phyloP scores from a whole-genome alignment of 768 basidiomycete genomes.

The Russula dissimulans region DNA sequence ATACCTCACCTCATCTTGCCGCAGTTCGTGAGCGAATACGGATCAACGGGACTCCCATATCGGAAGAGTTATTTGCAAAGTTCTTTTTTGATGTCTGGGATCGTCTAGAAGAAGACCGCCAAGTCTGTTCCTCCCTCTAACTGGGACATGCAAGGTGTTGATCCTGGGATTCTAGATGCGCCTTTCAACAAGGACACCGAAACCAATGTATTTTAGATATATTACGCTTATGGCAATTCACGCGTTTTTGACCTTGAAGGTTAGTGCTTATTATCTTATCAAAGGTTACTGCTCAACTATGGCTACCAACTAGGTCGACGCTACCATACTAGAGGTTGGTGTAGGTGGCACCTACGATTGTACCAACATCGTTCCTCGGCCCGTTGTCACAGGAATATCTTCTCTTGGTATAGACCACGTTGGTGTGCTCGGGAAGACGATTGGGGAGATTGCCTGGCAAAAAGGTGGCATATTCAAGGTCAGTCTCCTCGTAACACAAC shows the following conservation, averaged over 20 bases:
- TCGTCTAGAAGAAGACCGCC: conserved; percentile 50
- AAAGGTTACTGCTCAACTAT: neutral
- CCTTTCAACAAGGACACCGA: conserved; percentile 44
- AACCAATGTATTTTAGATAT: conserved; percentile 92
- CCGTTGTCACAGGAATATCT: conserved; percentile 84
- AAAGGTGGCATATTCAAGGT: conserved; percentile 97
- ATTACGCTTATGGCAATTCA: conserved; percentile 90
- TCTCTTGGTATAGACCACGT: conserved; percentile 91
- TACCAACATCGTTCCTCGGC: conserved; percentile 89
- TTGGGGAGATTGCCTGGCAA: conserved; percentile 86
- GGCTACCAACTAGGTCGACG: conserved; percentile 49
- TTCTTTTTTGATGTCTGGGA: conserved; percentile 99
- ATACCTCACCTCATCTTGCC: conserved; percentile 94
- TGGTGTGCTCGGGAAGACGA: conserved; percentile 75
- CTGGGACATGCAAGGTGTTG: neutral
- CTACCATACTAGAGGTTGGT: conserved; percentile 92
- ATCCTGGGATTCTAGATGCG: conserved; percentile 31
- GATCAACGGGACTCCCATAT: conserved; percentile 82
- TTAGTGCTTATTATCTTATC: conserved; percentile 15
- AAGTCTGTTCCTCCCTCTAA: conserved; percentile 34
- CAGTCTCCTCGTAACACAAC: conserved; percentile 8
- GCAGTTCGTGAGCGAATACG: conserved; percentile 94
- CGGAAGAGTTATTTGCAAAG: conserved; percentile 78
- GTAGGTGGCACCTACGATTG: conserved; percentile 92
- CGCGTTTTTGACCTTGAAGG: conserved; percentile 69